phyloP scores from a whole-genome alignment of 768 basidiomycete genomes.

The Phanerochaete carnosa region DNA sequence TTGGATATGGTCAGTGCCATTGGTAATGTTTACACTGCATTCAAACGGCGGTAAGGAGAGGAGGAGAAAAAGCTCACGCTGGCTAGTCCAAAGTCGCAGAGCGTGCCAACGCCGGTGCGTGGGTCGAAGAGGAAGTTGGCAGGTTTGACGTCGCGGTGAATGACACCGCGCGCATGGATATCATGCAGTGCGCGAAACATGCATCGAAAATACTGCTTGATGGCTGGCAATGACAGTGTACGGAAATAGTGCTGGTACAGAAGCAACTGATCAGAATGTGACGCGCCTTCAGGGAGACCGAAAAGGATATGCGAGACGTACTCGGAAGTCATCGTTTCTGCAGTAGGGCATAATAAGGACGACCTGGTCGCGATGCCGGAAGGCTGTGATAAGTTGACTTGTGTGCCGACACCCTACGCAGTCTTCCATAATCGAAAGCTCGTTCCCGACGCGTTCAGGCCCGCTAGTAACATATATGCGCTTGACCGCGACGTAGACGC shows the following conservation, averaged over 20 bases:
- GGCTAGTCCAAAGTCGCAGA: conserved; percentile 95
- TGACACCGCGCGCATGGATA: conserved; percentile 80
- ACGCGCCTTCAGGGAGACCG: background rate
- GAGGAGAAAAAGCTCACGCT: conserved; percentile 52
- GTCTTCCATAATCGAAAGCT: conserved; percentile 86
- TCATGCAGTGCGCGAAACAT: conserved; percentile 89
- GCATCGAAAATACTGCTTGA: conserved; percentile 86
- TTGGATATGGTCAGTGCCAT: background rate
- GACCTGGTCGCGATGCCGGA: conserved; percentile 87
- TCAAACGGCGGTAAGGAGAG: background rate
- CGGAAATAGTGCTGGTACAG: conserved; percentile 69
- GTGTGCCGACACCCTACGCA: conserved; percentile 83
- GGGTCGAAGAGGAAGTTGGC: conserved; percentile 97
- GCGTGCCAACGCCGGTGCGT: conserved; percentile 72
- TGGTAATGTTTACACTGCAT: conserved; percentile 4
- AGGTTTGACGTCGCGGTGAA: conserved; percentile 97
- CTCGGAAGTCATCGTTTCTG: conserved; percentile 89
- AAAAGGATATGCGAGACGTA: conserved; percentile 36
- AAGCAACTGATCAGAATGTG: background rate
- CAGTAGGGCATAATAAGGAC: conserved; percentile 94
- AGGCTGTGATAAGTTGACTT: conserved; percentile 93
- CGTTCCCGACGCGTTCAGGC: conserved; percentile 89
- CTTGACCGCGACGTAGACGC: conserved; percentile 89
- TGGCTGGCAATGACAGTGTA: conserved; percentile 64
- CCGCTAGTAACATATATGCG: conserved; percentile 96